Percentiles rank a stretch among this genome's conserved stretches.
Conservation (phyloP, 2,329 filamentous ascomycete genomes). For the Fusarium annulatum region DNA sequence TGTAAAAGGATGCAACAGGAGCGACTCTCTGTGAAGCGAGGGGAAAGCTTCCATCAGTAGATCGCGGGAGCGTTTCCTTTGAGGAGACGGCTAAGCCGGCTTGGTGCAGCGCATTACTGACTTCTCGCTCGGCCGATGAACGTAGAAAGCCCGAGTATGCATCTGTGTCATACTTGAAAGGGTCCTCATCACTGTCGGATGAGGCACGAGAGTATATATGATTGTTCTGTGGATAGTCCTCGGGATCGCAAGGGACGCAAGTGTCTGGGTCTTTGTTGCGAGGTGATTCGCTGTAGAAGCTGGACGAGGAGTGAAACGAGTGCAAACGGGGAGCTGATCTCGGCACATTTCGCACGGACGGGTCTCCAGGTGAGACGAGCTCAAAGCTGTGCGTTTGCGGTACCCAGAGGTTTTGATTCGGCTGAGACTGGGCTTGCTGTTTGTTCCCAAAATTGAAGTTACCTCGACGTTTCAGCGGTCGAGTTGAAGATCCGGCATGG, state of each 20-base stretch:
- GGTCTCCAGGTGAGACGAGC: slow-evolving; percentile 22
- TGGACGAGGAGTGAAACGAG: slow-evolving; percentile 46
- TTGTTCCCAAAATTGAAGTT: slow-evolving; percentile 33
- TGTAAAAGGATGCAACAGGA: slow-evolving; percentile 49
- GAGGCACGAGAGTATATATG: slow-evolving; percentile 47
- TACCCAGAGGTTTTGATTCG: slow-evolving; percentile 1
- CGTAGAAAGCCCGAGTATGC: slow-evolving; percentile 53
- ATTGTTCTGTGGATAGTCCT: neutral
- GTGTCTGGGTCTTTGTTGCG: slow-evolving; percentile 11
- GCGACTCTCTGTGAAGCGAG: slow-evolving; percentile 5
- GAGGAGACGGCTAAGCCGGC: slow-evolving; percentile 39
- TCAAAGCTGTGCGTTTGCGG: slow-evolving; percentile 22
- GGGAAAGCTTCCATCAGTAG: slow-evolving; percentile 1
- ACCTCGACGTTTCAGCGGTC: slow-evolving; percentile 15
- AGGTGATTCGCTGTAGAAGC: slow-evolving; percentile 39
- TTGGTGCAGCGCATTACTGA: slow-evolving; percentile 54
- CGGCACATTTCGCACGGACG: slow-evolving; percentile 19
- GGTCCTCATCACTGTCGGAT: slow-evolving; percentile 53
- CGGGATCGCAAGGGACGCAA: neutral
- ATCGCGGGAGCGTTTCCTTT: slow-evolving; percentile 1
- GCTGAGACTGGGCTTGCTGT: slow-evolving; percentile 5
- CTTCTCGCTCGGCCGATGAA: slow-evolving; percentile 55
- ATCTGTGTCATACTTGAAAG: slow-evolving; percentile 59
- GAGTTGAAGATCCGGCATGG: slow-evolving; percentile 6
- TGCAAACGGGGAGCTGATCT: slow-evolving; percentile 20